Conservation (phyloP, 805 yeast species). For the Starmerella lactis-condensi region DNA sequence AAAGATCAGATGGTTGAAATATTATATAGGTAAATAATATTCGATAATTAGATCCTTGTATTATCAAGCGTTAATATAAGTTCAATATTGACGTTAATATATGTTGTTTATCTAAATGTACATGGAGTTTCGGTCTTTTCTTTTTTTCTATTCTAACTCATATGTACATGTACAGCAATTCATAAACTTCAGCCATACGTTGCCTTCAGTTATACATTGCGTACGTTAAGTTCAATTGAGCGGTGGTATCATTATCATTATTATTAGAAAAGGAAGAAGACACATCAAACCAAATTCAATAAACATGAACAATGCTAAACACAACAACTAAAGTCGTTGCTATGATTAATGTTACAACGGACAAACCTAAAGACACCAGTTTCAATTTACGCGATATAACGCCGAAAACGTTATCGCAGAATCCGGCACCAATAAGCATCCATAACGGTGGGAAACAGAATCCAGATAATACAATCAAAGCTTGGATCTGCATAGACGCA, state of each 20-base stretch:
- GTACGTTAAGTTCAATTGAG: no score
- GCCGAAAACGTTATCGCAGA: conserved; percentile 22
- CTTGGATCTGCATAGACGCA: conserved; percentile 11
- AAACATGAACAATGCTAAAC: conserved; percentile 23
- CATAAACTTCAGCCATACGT: no score
- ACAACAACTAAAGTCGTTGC: conserved; percentile 32
- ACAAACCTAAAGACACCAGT: conserved; percentile 22
- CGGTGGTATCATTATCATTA: neutral
- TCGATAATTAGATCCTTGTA: no score
- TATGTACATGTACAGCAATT: no score
- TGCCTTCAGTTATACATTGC: no score
- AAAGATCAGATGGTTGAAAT: no score
- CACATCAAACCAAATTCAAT: neutral
- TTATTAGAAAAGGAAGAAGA: neutral
- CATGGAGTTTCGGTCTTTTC: no score
- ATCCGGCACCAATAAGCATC: conserved; percentile 25
- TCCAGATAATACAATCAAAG: conserved; percentile 10
- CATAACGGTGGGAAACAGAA: conserved; percentile 25
- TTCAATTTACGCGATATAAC: conserved; percentile 19
- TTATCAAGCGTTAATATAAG: no score
- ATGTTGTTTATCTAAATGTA: no score
- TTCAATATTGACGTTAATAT: no score
- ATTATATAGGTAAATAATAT: no score
- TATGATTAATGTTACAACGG: conserved; percentile 22
- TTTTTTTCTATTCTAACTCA: no score